phyloP scores from a whole-genome alignment of 148 eudicot genomes.

The Cornus florida region DNA sequence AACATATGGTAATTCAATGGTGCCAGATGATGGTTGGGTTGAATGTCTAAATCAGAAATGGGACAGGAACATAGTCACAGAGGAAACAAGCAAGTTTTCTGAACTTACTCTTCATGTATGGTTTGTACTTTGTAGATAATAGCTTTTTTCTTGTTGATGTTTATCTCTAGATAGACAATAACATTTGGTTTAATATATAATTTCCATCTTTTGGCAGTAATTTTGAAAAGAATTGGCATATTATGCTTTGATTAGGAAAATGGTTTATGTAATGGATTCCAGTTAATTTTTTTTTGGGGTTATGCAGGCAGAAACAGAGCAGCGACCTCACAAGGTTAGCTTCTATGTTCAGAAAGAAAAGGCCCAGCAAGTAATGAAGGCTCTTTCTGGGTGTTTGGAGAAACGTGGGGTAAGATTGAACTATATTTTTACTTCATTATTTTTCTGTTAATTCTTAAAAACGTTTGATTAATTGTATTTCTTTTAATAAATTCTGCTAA shows the following conservation, averaged over 20 bases:
- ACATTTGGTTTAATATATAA: not conserved
- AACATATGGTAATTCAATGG: conserved; percentile 67
- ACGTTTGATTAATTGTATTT: not conserved
- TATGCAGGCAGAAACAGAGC: conserved; percentile 65
- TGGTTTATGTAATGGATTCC: not conserved
- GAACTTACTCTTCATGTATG: conserved; percentile 69
- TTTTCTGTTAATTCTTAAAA: not conserved
- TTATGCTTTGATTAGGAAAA: not conserved
- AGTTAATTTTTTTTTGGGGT: conserved; percentile 5
- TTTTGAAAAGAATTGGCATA: not conserved
- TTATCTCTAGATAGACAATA: not conserved
- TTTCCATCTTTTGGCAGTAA: not conserved
- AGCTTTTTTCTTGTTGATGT: not conserved
- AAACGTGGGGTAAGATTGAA: conserved; percentile 57
- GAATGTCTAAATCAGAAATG: conserved; percentile 54
- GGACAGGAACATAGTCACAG: conserved; percentile 54
- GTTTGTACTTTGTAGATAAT: not conserved
- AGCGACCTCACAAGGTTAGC: conserved; percentile 67
- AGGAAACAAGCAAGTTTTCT: conserved; percentile 53
- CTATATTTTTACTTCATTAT: not conserved
- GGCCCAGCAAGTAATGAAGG: conserved; percentile 59
- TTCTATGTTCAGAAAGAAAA: conserved; percentile 66
- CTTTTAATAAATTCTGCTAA: no score
- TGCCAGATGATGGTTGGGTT: conserved; percentile 71
- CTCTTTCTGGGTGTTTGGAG: conserved; percentile 48